Base-by-base conservation (phyloP, 2,329 filamentous ascomycete species). In the Lasiodiplodia sp. region DNA sequence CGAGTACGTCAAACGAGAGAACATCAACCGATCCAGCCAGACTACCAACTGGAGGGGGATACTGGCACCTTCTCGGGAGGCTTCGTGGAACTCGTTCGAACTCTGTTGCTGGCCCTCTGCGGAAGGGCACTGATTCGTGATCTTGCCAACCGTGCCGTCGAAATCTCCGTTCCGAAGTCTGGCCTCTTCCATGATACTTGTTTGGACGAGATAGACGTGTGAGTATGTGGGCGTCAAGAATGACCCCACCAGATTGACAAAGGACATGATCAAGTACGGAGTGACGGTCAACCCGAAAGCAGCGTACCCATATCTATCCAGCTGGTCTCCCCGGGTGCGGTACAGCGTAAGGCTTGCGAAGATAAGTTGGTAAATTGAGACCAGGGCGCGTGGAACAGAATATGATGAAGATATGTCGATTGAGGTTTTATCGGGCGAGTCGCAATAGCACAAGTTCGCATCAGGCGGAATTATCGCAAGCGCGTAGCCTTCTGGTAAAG, bases 211-310 rank as follows among this genome's bases (percentile, higher is more conserved):
- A 66, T 77, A 79, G 11, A 78, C 28, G 1, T 69, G 70, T 10
- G 76, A 60, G 68, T 79, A 80, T 18, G 76, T 72, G 2, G 77
- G 76, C 2, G 68, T 56, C n/a, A 70, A 70, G 1, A 75, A 44
- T 37, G 72, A 72, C 5, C 74, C 75, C 4, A 77, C 5, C 3
- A 80, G 66, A 68, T 81, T 81, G n/a, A 80, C 57, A 4, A 78
- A 69, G 0, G 76, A 79, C 79, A 81, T 81, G 25, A 79, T 53
- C 4, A 75, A 69, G 58, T 80, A 80, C 0, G 78, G 79, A 1
- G 77, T 69, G 2, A 80, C 77, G 0, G 79, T 80, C 8, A 81
- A 72, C 3, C 76, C 75, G 64, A 79, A 80, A 0, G 79, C 75
- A 1, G 77, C 77, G 56, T 77, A 80, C 11, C 79, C 78, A 55